Percentiles rank a stretch among this genome's conserved stretches.
Conservation (phyloP, 352 stramenopile genomes). For the Thalassiosira exigua region DNA sequence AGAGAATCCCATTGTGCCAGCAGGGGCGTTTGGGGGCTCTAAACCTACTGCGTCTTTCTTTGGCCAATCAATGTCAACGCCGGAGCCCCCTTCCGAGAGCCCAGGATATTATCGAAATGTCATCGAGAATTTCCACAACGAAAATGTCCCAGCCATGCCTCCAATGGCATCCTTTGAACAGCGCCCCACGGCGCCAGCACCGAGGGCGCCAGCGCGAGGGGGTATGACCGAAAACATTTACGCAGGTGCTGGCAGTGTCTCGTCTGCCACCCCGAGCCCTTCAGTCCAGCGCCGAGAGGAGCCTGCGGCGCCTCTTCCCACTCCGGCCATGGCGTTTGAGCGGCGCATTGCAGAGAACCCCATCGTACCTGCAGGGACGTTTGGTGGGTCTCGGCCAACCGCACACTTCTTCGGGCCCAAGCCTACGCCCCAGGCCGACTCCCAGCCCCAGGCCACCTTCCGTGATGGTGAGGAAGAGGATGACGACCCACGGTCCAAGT, state of each 20-base stretch:
- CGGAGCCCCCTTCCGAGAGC: background rate
- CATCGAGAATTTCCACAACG: conserved; percentile 34
- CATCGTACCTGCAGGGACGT: conserved; percentile 54
- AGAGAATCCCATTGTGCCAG: conserved; percentile 49
- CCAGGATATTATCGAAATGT: conserved; percentile 41
- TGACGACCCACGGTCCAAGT: conserved; percentile 51
- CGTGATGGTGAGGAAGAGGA: no score
- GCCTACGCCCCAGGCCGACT: background rate
- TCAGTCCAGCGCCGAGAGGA: conserved; percentile 9
- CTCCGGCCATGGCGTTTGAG: conserved; percentile 54
- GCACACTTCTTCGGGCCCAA: conserved; percentile 54
- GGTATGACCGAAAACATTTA: conserved; percentile 43
- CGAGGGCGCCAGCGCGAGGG: conserved; percentile 1
- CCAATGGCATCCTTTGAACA: conserved; percentile 30
- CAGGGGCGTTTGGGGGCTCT: conserved; percentile 40
- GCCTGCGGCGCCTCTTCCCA: conserved; percentile 38
- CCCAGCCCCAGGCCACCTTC: background rate
- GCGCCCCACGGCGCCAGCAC: conserved; percentile 21
- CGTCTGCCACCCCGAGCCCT: background rate
- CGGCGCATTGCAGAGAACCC: conserved; percentile 50
- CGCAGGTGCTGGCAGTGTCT: conserved; percentile 34
- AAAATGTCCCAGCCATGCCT: conserved; percentile 25
- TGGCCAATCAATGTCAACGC: conserved; percentile 7
- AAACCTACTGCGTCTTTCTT: conserved; percentile 50
- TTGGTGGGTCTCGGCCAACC: conserved; percentile 53